Evolutionary conservation across 2,329 filamentous ascomycete species (phyloP).

Genomic region (Didymella exigua): DNA sequence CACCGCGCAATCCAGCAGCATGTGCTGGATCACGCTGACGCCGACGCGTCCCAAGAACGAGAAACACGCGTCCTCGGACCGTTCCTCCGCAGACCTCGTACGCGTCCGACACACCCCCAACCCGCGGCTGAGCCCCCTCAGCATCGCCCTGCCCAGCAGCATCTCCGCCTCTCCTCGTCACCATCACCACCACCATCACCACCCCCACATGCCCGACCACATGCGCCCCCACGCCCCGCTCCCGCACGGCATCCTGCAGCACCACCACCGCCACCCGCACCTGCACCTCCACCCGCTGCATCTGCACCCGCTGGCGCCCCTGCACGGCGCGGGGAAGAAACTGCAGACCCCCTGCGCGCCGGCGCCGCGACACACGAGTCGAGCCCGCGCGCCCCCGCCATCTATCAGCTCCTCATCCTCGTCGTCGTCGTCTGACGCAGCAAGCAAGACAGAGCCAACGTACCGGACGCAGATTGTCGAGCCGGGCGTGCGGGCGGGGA

Average conservation of each 20-base stretch:
- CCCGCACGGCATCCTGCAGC: conserved; percentile 21
- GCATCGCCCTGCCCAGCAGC: conserved; percentile 29
- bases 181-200: conserved; percentile 14
- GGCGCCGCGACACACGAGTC: background rate
- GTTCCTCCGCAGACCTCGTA: conserved; percentile 32
- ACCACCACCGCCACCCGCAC: conserved; percentile 27
- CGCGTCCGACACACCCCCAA: conserved; percentile 32
- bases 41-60: conserved; percentile 28
- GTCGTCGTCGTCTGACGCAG: conserved; percentile 15
- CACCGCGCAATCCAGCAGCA: conserved; percentile 24
- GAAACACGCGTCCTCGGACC: conserved; percentile 9
- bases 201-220: conserved; percentile 29
- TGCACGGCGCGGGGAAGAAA: conserved; percentile 29
- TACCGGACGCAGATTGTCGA: conserved; percentile 42
- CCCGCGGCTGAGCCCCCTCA: conserved; percentile 31
- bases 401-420: conserved; percentile 10
- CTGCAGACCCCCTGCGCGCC: no score
- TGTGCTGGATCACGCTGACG: conserved; percentile 44
- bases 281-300: conserved; percentile 35
- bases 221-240: conserved; percentile 29
- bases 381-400: conserved; percentile 5
- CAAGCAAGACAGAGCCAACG: conserved; percentile 25
- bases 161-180: conserved; percentile 4
- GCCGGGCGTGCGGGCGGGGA: conserved; percentile 34
- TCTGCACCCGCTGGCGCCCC: conserved; percentile 29